These are phyloP conservation scores for Lactarius evosmus DNA, from an alignment of 768 basidiomycete genomes.

Conservation along the genomic window DNA sequence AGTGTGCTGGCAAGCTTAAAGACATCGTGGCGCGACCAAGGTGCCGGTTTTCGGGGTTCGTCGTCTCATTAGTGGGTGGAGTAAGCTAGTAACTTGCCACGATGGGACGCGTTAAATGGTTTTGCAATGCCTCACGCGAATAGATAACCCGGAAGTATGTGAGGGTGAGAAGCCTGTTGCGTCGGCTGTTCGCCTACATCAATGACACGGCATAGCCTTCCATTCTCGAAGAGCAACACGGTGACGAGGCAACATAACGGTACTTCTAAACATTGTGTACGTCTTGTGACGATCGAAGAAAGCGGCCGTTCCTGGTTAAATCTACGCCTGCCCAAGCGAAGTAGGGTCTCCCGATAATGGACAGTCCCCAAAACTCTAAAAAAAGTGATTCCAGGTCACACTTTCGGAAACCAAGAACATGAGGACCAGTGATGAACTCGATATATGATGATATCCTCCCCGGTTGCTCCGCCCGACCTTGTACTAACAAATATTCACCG, in stretches of 20 bases:
- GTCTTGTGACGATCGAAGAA: not conserved
- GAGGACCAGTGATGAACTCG: not conserved
- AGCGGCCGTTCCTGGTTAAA: not conserved
- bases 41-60: not conserved
- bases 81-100: not conserved
- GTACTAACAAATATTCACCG: constrained; percentile 1
- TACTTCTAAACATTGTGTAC: not conserved
- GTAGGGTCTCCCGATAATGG: not conserved
- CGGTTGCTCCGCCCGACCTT: not conserved
- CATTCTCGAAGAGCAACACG: not conserved
- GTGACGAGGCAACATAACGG: not conserved
- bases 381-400: not conserved
- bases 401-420: constrained; percentile 15
- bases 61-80: not conserved
- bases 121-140: not conserved
- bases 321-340: not conserved
- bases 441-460: constrained; percentile 8
- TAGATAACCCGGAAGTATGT: not conserved
- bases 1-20: not conserved
- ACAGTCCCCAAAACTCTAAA: constrained; percentile 3
- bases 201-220: not conserved
- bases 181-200: not conserved
- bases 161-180: not conserved
- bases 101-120: not conserved
- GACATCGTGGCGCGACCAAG: not conserved